Evolutionary conservation across 495 filamentous ascomycete species (phyloP).

Genomic region (Symbiotaphrina buchneri): DNA sequence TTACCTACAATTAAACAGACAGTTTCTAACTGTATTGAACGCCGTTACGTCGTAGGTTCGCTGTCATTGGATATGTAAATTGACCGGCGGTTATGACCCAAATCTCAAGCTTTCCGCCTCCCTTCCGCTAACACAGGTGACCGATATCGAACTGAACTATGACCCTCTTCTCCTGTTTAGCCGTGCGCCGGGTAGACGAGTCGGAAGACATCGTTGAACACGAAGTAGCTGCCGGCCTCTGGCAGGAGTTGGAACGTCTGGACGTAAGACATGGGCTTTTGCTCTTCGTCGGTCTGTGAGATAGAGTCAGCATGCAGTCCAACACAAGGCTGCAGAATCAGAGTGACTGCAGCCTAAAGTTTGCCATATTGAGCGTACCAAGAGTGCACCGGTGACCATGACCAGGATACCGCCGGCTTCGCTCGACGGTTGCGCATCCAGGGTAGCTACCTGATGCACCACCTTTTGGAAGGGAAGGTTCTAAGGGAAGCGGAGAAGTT

Average conservation of each 20-base stretch:
- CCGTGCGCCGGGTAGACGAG: constrained; percentile 42
- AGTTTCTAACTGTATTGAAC: too few species aligned
- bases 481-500: constrained; percentile 16
- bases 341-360: neutral
- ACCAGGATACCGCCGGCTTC: constrained; percentile 47
- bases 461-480: constrained; percentile 61
- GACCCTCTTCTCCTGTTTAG: too few species aligned
- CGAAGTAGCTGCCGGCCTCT: constrained; percentile 54
- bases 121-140: too few species aligned
- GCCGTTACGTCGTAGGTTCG: too few species aligned
- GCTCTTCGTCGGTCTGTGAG: constrained; percentile 55
- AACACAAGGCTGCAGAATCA: constrained; percentile 2
- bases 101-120: too few species aligned
- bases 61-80: too few species aligned
- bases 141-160: too few species aligned
- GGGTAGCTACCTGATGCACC: constrained; percentile 37
- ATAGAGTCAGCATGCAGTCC: constrained; percentile 1
- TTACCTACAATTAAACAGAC: too few species aligned
- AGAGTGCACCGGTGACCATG: constrained; percentile 60
- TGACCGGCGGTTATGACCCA: too few species aligned
- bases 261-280: constrained; percentile 61
- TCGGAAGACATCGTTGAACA: constrained; percentile 85
- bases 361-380: constrained; percentile 27
- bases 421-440: constrained; percentile 55
- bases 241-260: constrained; percentile 67